phyloP scores from a whole-genome alignment of 73 alveolate genomes.

The Paramecium tetraurelia region DNA sequence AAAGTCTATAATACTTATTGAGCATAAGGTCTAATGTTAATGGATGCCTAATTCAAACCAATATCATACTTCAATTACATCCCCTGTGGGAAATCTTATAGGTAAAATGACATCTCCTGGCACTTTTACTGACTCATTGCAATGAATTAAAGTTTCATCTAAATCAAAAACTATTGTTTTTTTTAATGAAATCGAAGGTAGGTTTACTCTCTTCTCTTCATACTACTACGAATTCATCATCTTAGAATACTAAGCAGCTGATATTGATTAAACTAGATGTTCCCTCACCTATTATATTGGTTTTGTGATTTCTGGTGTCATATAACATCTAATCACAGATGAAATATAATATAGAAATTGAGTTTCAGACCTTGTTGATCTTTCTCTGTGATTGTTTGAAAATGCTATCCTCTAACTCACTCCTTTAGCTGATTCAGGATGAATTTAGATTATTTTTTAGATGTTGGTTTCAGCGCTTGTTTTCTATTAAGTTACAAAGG shows the following conservation, averaged over 20 bases:
- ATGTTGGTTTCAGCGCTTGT: background rate
- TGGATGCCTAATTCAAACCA: slow-evolving; percentile 50
- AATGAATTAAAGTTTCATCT: slow-evolving; percentile 63
- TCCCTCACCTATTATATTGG: slow-evolving; percentile 42
- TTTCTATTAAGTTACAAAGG: background rate
- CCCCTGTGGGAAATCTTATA: slow-evolving; percentile 57
- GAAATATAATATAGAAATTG: background rate
- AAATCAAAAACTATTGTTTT: slow-evolving; percentile 59
- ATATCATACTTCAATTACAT: slow-evolving; percentile 47
- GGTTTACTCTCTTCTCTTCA: slow-evolving; percentile 51
- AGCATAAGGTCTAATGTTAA: slow-evolving; percentile 67
- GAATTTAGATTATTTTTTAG: background rate
- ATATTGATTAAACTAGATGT: slow-evolving; percentile 50
- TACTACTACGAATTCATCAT: background rate
- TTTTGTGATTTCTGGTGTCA: slow-evolving; percentile 31
- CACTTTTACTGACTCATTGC: slow-evolving; percentile 36
- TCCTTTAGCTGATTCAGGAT: slow-evolving; percentile 5
- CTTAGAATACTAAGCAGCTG: slow-evolving; percentile 5
- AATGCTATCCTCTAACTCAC: background rate
- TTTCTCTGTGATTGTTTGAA: background rate
- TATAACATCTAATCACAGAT: background rate
- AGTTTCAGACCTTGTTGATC: background rate
- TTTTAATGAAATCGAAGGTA: slow-evolving; percentile 21
- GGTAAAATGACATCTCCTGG: slow-evolving; percentile 62
- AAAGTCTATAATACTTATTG: slow-evolving; percentile 44